Conservation (phyloP, 495 filamentous ascomycete species). For the Venustampulla echinocandica region DNA sequence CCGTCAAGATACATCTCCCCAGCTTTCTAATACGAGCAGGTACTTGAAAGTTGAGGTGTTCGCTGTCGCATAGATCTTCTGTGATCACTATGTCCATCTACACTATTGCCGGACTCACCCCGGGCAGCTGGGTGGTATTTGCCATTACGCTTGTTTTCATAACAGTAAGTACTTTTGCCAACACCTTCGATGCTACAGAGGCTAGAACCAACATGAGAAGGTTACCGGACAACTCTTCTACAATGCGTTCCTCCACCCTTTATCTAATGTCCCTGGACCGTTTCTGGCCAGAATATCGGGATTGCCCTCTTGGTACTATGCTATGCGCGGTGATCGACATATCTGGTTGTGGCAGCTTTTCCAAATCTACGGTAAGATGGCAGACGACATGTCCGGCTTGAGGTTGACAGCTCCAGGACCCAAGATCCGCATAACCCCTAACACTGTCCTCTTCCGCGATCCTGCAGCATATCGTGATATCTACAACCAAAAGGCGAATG, state of each 20-base stretch:
- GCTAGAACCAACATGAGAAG: no score
- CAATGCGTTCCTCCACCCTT: constrained; percentile 2
- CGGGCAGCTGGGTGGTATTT: no score
- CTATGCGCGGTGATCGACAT: constrained; percentile 49
- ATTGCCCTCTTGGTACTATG: constrained; percentile 45
- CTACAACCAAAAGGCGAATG: constrained; percentile 27
- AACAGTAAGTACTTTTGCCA: no score
- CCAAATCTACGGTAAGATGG: constrained; percentile 45
- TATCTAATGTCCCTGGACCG: constrained; percentile 56
- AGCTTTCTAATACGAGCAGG: no score
- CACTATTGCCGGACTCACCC: no score
- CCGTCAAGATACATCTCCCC: no score
- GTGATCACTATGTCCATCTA: no score
- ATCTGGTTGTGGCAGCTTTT: constrained; percentile 48
- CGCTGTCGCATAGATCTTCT: no score
- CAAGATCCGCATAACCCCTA: neutral
- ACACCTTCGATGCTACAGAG: no score
- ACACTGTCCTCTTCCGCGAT: constrained; percentile 23
- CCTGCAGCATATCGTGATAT: constrained; percentile 22
- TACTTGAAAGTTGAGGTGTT: no score
- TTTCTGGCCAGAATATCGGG: constrained; percentile 46
- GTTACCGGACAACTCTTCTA: no score
- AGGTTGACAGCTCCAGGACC: constrained; percentile 13
- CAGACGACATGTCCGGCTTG: constrained; percentile 23
- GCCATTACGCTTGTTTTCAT: no score